These are phyloP conservation scores for Ogataea naganishii DNA, from an alignment of 805 yeast species.

Conservation along the genomic window DNA sequence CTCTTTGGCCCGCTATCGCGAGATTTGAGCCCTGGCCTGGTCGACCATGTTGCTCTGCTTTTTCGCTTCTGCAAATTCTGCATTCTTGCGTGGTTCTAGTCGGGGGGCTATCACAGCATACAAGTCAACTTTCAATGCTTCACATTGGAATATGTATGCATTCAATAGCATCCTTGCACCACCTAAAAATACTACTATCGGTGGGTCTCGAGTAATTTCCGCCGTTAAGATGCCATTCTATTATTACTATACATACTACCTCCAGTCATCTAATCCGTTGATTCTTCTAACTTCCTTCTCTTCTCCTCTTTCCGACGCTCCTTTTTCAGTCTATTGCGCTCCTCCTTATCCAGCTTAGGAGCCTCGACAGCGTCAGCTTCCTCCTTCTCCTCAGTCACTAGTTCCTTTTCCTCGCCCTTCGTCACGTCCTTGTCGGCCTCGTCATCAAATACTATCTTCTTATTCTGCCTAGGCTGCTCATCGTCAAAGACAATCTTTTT, in stretches of 20 bases:
- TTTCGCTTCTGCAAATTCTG: slow-evolving; percentile 1
- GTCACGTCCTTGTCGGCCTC: slow-evolving; percentile 5
- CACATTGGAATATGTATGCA: no score
- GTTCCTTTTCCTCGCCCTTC: not conserved
- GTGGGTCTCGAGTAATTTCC: no score
- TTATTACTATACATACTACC: no score
- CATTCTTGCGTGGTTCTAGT: no score
- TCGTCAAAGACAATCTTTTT: slow-evolving; percentile 12
- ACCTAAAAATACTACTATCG: no score
- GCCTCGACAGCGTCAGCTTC: slow-evolving; percentile 1
- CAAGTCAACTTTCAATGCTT: no score
- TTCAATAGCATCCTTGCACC: no score
- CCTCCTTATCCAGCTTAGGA: slow-evolving; percentile 12
- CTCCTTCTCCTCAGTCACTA: slow-evolving; percentile 1
- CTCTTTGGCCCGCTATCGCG: not conserved
- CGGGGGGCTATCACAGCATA: no score
- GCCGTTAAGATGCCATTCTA: no score
- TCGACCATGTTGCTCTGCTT: slow-evolving; percentile 20
- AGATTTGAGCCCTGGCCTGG: slow-evolving; percentile 4
- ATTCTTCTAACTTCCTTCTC: slow-evolving; percentile 9
- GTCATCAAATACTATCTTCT: slow-evolving; percentile 8
- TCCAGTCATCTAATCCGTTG: no score
- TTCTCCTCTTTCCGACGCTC: slow-evolving; percentile 16
- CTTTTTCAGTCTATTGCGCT: slow-evolving; percentile 18
- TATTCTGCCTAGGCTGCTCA: slow-evolving; percentile 4